Evolutionary conservation across 2,329 filamentous ascomycete species (phyloP).

Genomic region (Xylariaceae sp.): DNA sequence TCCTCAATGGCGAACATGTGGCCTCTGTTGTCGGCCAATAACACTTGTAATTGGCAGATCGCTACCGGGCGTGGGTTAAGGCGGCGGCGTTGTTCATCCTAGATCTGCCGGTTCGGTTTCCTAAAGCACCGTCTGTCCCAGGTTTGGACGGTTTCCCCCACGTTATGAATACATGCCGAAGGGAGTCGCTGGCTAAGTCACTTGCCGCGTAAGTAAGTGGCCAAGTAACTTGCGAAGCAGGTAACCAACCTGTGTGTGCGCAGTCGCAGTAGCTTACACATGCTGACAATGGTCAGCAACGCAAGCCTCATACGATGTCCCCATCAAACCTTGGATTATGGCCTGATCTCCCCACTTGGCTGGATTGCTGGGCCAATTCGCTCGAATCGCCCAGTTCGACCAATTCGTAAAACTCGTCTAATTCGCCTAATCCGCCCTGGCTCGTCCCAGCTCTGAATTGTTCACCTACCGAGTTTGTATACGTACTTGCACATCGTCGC

Average conservation of each 20-base stretch:
- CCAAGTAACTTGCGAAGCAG: not conserved
- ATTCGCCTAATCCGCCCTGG: not conserved
- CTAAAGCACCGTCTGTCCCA: not conserved
- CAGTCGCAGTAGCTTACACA: slow-evolving; percentile 2
- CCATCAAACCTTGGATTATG: slow-evolving; percentile 29
- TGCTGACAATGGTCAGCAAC: slow-evolving; percentile 9
- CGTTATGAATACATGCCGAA: not conserved
- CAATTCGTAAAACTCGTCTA: too few relatives aligned
- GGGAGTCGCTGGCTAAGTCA: too few relatives aligned
- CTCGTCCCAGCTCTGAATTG: too few relatives aligned
- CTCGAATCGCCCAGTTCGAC: slow-evolving; percentile 4
- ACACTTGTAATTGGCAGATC: not conserved
- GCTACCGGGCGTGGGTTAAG: not conserved
- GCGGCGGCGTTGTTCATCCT: not conserved
- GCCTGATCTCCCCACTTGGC: slow-evolving; percentile 27
- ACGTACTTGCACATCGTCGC: too few relatives aligned
- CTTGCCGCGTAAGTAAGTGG: too few relatives aligned
- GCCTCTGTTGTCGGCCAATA: not conserved
- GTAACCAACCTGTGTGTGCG: too few relatives aligned
- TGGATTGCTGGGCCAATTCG: slow-evolving; percentile 22
- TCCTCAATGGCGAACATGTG: not conserved
- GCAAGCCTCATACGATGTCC: slow-evolving; percentile 30
- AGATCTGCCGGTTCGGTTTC: not conserved
- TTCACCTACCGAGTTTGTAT: too few relatives aligned
- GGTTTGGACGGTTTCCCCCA: not conserved